Base-by-base conservation (phyloP, 805 yeast genomes). In the Kluyveromyces siamensis region DNA sequence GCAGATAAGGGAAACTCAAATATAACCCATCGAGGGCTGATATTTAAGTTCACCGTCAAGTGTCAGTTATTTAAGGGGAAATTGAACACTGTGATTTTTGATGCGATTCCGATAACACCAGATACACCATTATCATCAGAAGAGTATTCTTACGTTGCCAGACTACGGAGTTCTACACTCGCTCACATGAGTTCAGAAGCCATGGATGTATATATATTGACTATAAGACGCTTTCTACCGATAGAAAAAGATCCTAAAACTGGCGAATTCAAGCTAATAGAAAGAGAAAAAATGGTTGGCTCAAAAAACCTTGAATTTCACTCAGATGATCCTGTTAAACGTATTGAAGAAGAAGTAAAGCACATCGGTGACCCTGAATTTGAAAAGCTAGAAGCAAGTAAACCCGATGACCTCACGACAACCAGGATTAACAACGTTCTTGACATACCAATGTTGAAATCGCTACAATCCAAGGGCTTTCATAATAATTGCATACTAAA, bases 11-110 rank as follows among this genome's bases (percentile, higher is more conserved):
- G 48, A 16, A 53, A 52, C 8, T 56, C 48, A 13, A 63, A 61
- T 48, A 40, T 61, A 13, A 52, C 65, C 1, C 51, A 50, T 16
- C 46, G 48, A 14, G 65, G 66, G 27, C 60, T 63, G 10, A 51
- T 63, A 2, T 59, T 63, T 48, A 50, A 54, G 37, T 19, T 63
- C 39, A 44, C 51, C 8, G 36, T 61, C 4, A 61, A 59, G 39
- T 48, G 50, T 10, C 50, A 55, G 36, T 27, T 58, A 0, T 62
- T 45, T 42, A 45, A 51, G 10, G 56, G 53, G 36, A 56, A 50
- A 47, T 40, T 62, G 37, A 58, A 59, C 40, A 54, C 61, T 2
- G 54, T 62, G 21, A 50, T 51, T 2, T 48, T 60, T 18, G 50
- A 52, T 7, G 56, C 59, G 39, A 49, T 37, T 8, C 60, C 60